phyloP scores from a whole-genome alignment of 2,329 filamentous ascomycete species.

The Xylariaceae sp. region DNA sequence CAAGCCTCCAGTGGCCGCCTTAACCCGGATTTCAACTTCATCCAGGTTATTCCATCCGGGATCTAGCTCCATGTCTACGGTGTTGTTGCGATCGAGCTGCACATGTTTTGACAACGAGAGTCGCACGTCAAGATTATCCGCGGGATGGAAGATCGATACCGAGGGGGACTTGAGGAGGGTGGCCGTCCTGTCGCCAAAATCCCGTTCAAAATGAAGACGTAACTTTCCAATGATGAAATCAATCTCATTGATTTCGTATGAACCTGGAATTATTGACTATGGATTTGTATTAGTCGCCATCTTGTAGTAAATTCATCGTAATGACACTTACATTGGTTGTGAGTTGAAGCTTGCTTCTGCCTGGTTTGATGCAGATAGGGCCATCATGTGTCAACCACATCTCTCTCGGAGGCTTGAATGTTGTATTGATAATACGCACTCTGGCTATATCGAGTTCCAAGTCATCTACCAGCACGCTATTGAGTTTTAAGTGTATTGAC shows the following conservation, averaged over 20 bases:
- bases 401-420: constrained; percentile 58
- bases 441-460: constrained; percentile 63
- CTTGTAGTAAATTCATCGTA: no score
- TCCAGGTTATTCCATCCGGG: constrained; percentile 70
- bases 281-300: no score
- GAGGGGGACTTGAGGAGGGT: constrained; percentile 56
- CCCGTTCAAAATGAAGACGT: constrained; percentile 61
- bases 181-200: constrained; percentile 43
- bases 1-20: constrained; percentile 62
- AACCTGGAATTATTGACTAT: constrained; percentile 64
- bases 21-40: constrained; percentile 57
- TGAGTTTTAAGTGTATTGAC: constrained; percentile 61
- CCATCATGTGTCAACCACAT: constrained; percentile 56
- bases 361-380: constrained; percentile 48
- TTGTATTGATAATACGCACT: constrained; percentile 57
- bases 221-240: constrained; percentile 62
- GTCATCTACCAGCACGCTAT: constrained; percentile 68
- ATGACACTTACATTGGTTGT: constrained; percentile 40
- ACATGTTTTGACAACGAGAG: constrained; percentile 66
- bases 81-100: constrained; percentile 74
- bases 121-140: constrained; percentile 63
- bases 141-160: constrained; percentile 69
- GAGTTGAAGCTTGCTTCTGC: constrained; percentile 45
- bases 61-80: constrained; percentile 67
- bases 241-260: constrained; percentile 71